A percentile compares a stretch with the other conserved stretches of the same genome.
These are phyloP conservation scores for Cystofilobasidium capitatum DNA, from an alignment of 768 basidiomycete species.

Conservation along the genomic window DNA sequence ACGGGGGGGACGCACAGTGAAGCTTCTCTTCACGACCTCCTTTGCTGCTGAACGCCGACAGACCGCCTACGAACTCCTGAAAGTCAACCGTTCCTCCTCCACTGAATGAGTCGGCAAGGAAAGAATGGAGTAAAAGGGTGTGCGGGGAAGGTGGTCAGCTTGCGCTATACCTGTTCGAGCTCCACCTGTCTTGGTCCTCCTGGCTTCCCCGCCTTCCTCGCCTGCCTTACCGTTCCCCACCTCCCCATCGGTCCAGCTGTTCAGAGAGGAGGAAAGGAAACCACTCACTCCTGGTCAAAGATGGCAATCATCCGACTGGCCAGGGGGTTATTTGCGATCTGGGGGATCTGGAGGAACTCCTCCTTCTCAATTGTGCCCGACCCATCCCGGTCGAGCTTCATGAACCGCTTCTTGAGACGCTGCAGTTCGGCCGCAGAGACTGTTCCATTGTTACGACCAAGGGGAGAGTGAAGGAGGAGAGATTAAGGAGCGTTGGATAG, in stretches of 20 bases:
- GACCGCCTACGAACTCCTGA: slow-evolving; percentile 94
- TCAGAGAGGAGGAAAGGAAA: neutral
- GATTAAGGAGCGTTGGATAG: neutral
- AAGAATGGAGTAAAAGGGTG: neutral
- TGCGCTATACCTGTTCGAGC: neutral
- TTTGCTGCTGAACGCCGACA: slow-evolving; percentile 94
- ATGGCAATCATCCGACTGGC: slow-evolving; percentile 98
- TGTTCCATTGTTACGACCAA: slow-evolving; percentile 36
- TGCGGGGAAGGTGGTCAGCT: neutral
- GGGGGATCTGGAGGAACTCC: slow-evolving; percentile 96
- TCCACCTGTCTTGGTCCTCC: neutral
- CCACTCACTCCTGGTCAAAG: slow-evolving; percentile 95
- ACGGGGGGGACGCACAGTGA: slow-evolving; percentile 66
- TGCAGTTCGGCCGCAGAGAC: slow-evolving; percentile 93
- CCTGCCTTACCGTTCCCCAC: too few species aligned
- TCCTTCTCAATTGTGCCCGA: slow-evolving; percentile 97
- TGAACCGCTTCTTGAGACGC: slow-evolving; percentile 94
- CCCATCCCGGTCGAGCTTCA: slow-evolving; percentile 98
- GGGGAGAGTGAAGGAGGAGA: neutral
- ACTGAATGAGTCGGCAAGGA: slow-evolving; percentile 44
- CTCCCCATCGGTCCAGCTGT: neutral
- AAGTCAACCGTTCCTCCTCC: slow-evolving; percentile 98
- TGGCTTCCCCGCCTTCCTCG: neutral
- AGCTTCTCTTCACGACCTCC: slow-evolving; percentile 96
- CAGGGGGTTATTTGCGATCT: slow-evolving; percentile 94